Evolutionary conservation across 2,329 filamentous ascomycete genomes (phyloP).

Genomic region (Paracamarosporium sp.): DNA sequence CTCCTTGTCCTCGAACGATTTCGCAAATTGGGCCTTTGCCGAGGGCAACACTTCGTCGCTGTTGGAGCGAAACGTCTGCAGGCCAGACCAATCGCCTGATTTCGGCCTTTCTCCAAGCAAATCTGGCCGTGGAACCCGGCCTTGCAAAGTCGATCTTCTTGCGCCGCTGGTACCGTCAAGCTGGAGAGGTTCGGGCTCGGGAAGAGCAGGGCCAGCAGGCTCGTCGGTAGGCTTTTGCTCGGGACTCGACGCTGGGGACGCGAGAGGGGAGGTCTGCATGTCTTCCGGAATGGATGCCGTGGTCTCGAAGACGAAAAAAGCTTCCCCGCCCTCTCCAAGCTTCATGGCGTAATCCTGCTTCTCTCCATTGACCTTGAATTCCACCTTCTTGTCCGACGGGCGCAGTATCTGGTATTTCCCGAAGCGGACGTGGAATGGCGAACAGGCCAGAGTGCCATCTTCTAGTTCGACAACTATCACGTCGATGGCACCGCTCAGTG

Average conservation of each 20-base stretch:
- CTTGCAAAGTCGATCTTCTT: slow-evolving; percentile 37
- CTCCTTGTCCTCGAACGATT: slow-evolving; percentile 35
- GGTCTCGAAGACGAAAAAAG: slow-evolving; percentile 98
- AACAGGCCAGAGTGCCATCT: slow-evolving; percentile 87
- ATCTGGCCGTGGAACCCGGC: slow-evolving; percentile 34
- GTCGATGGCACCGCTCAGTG: slow-evolving; percentile 96
- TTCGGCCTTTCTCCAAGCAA: slow-evolving; percentile 27
- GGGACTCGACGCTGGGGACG: slow-evolving; percentile 88
- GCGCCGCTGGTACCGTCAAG: slow-evolving; percentile 58
- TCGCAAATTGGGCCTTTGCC: slow-evolving; percentile 47
- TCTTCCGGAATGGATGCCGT: slow-evolving; percentile 89
- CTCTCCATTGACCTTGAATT: slow-evolving; percentile 91
- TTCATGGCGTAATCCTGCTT: slow-evolving; percentile 98
- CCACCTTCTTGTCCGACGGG: slow-evolving; percentile 98
- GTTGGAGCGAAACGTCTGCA: slow-evolving; percentile 50
- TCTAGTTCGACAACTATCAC: slow-evolving; percentile 97
- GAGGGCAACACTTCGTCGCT: slow-evolving; percentile 63
- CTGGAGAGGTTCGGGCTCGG: slow-evolving; percentile 74
- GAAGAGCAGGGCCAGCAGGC: slow-evolving; percentile 56
- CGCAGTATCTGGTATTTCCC: slow-evolving; percentile 96
- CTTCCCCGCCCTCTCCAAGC: slow-evolving; percentile 94
- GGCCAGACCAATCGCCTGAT: slow-evolving; percentile 46
- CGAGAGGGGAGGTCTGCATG: slow-evolving; percentile 91
- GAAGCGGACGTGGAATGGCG: slow-evolving; percentile 97
- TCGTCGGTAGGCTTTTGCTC: slow-evolving; percentile 61